Evolutionary conservation across 495 filamentous ascomycete species (phyloP).

Genomic region (Tuber melanosporum): DNA sequence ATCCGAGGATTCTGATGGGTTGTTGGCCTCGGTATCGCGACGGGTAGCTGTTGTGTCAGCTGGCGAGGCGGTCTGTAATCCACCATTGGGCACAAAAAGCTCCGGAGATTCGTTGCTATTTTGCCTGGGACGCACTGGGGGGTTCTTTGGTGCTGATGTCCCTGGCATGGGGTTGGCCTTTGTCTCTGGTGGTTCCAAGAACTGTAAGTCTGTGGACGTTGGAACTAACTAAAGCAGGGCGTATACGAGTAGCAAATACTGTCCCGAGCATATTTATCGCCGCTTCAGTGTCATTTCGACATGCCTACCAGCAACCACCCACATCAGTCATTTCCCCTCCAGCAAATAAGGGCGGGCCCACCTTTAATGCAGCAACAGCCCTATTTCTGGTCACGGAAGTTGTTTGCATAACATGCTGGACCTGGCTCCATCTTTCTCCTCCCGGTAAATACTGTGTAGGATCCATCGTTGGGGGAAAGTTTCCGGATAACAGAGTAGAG

Average conservation of each 20-base stretch:
- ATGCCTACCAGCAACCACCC: not conserved
- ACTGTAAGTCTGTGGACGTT: not conserved
- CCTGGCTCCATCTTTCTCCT: conserved; percentile 1
- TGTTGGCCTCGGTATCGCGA: not conserved
- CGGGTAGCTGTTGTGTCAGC: not conserved
- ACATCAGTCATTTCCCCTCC: conserved; percentile 3
- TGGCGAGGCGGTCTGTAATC: not conserved
- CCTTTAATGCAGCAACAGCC: not conserved
- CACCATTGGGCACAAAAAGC: not conserved
- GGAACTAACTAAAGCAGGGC: not conserved
- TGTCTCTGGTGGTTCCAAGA: not conserved
- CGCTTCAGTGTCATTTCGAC: not conserved
- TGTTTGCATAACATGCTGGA: not conserved
- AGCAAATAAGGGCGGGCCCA: not conserved
- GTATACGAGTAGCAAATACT: not conserved
- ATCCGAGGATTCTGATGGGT: not conserved
- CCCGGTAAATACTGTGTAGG: not conserved
- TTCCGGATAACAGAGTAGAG: not conserved
- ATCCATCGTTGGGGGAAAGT: not conserved
- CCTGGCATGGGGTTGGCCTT: not conserved
- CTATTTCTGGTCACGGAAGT: not conserved
- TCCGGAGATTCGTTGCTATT: not conserved
- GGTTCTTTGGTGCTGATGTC: not conserved
- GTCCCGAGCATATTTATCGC: conserved; percentile 2
- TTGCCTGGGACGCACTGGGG: not conserved